These are phyloP conservation scores for Aegilops sharonensis DNA, from an alignment of 176 grass and related monocot genomes.

Conservation along the genomic window DNA sequence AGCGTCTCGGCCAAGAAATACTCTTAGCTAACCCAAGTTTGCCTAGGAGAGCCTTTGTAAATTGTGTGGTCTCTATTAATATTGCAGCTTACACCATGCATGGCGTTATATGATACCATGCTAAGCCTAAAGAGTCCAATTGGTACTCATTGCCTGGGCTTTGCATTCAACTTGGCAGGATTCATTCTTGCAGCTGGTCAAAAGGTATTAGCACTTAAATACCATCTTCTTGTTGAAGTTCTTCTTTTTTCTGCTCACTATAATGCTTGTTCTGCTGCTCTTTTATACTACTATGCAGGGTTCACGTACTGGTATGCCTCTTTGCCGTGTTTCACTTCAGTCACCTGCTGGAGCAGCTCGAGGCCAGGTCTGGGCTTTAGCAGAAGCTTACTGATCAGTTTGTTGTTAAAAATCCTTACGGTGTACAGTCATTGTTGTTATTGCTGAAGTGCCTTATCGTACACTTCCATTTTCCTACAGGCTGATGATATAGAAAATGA, in stretches of 20 bases:
- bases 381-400: not conserved
- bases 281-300: constrained; percentile 46
- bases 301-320: constrained; percentile 74
- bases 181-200: constrained; percentile 96
- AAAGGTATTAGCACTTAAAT: constrained; percentile 49
- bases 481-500: constrained; percentile 88
- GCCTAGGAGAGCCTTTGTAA: not conserved
- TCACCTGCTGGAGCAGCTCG: constrained; percentile 91
- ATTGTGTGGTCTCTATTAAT: not conserved
- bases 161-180: constrained; percentile 85
- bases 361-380: constrained; percentile 61
- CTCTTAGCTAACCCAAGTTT: not conserved
- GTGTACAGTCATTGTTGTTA: not conserved
- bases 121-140: constrained; percentile 75
- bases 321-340: constrained; percentile 71
- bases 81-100: constrained; percentile 82
- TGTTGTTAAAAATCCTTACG: not conserved
- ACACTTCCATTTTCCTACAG: constrained; percentile 12
- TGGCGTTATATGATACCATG: constrained; percentile 96
- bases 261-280: not conserved
- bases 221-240: not conserved
- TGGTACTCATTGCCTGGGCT: constrained; percentile 78
- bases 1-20: not conserved
- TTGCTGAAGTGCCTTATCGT: constrained; percentile 7
- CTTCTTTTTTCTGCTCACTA: not conserved